phyloP scores from a whole-genome alignment of 1,139 yeast species.

The Sugiyamaella paludigena region DNA sequence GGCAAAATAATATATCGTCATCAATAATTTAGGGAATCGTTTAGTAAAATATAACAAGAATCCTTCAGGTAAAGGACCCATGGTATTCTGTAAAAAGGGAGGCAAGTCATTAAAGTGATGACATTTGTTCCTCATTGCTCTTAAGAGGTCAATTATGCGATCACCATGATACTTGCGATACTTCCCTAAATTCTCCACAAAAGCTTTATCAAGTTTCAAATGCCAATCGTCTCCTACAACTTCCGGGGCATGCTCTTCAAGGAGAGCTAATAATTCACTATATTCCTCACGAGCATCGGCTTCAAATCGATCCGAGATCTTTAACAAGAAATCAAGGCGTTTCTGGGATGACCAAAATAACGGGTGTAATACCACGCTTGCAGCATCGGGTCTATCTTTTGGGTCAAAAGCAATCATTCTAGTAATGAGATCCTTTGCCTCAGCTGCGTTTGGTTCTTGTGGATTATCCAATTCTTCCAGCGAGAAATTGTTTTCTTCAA shows the following conservation, averaged over 20 bases:
- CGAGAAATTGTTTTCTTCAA: conserved; percentile 67
- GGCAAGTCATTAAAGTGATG: conserved; percentile 94
- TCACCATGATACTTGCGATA: conserved; percentile 83
- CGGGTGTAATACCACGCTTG: conserved; percentile 73
- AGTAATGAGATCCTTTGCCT: conserved; percentile 68
- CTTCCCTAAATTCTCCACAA: conserved; percentile 81
- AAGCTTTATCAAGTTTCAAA: conserved; percentile 59
- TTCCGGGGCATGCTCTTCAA: conserved; percentile 55
- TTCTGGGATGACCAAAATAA: conserved; percentile 78
- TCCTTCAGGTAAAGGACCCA: conserved; percentile 83
- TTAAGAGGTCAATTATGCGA: conserved; percentile 74
- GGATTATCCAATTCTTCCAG: conserved; percentile 46
- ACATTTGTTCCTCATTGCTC: conserved; percentile 88
- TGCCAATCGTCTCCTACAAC: conserved; percentile 79
- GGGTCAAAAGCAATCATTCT: conserved; percentile 75
- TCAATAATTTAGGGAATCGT: conserved; percentile 73
- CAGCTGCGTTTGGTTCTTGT: conserved; percentile 49
- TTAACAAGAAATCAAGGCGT: conserved; percentile 76
- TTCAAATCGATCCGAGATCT: conserved; percentile 89
- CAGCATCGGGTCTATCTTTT: conserved; percentile 67
- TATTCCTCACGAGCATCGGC: conserved; percentile 87
- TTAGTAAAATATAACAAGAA: conserved; percentile 71
- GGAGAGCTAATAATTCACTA: conserved; percentile 54
- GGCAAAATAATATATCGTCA: conserved; percentile 71
- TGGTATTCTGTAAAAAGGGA: conserved; percentile 48